Percentiles rank a stretch among this genome's conserved stretches.
Conservation (phyloP, 1,139 yeast genomes). For the Magnusiomyces clavatus region DNA sequence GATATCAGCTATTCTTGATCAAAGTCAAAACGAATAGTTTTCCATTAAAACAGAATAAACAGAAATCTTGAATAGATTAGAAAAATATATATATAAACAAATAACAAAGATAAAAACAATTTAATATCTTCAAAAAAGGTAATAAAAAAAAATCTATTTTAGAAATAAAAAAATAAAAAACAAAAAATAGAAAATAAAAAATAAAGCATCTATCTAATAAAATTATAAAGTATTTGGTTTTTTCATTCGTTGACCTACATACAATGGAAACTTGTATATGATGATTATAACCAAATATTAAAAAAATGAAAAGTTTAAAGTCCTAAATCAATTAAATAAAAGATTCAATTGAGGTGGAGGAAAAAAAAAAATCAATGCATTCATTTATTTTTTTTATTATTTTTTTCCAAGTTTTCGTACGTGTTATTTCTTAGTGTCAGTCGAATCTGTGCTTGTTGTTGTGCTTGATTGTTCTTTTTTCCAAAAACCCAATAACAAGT, state of each 20-base stretch:
- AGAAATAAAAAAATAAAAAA: no score
- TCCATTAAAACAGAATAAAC: no score
- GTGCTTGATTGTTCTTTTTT: constrained; percentile 43
- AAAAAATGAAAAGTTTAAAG: neutral
- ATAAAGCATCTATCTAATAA: neutral
- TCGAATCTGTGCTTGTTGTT: neutral
- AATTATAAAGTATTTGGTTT: neutral
- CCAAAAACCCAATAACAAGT: constrained; percentile 79
- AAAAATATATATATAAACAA: no score
- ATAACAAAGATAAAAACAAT: no score
- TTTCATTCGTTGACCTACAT: neutral
- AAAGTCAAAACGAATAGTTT: no score
- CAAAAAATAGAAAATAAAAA: neutral
- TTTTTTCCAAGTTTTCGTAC: neutral
- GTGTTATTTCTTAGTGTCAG: neutral
- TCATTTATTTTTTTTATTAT: neutral
- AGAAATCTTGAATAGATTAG: neutral
- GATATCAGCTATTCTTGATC: no score
- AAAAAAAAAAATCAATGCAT: neutral
- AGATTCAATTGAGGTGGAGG: neutral
- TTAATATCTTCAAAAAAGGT: no score
- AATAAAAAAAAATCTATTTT: neutral
- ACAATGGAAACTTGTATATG: neutral
- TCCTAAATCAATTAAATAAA: neutral
- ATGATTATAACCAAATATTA: neutral